Conservation (phyloP, 2,329 filamentous ascomycete genomes). For the Sporothrix euskadiensis region DNA sequence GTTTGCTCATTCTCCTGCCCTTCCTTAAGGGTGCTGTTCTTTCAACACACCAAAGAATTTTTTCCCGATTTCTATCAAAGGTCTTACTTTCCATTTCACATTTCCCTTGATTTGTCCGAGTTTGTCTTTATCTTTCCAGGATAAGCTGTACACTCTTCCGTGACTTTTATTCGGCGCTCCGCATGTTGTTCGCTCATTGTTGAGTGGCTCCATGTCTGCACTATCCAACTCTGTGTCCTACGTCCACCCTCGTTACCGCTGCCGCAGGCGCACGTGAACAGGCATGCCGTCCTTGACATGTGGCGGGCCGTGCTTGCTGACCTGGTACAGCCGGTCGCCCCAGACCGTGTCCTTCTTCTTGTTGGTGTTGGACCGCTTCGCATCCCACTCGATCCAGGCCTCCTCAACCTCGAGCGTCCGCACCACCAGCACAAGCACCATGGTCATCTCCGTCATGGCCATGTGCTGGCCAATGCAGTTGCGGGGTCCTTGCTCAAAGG, state of each 20-base stretch:
- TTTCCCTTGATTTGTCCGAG: too few relatives aligned
- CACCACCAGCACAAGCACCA: slow-evolving; percentile 29
- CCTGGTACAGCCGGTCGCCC: slow-evolving; percentile 39
- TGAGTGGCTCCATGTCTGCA: too few relatives aligned
- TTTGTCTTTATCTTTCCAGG: too few relatives aligned
- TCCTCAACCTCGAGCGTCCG: slow-evolving; percentile 29
- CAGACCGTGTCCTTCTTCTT: slow-evolving; percentile 36
- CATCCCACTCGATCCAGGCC: slow-evolving; percentile 35
- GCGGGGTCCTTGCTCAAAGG: slow-evolving; percentile 56
- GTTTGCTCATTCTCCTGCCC: not conserved
- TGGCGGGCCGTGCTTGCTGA: slow-evolving; percentile 36
- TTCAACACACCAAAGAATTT: too few relatives aligned
- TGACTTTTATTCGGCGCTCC: not conserved
- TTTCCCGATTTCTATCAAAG: too few relatives aligned
- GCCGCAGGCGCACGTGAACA: slow-evolving; percentile 39
- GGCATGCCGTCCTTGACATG: slow-evolving; percentile 45
- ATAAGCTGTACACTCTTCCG: not conserved
- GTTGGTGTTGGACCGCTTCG: not conserved
- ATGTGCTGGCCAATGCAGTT: slow-evolving; percentile 56
- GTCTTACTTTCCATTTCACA: too few relatives aligned
- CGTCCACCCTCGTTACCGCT: not conserved
- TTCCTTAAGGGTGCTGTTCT: not conserved
- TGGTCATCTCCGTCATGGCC: slow-evolving; percentile 30
- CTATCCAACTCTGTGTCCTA: too few relatives aligned
- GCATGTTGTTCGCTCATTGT: not conserved